A percentile compares a stretch with the other conserved stretches of the same genome.
Conservation (phyloP, 75 land plant species). For the Isoetes taiwanensis region DNA sequence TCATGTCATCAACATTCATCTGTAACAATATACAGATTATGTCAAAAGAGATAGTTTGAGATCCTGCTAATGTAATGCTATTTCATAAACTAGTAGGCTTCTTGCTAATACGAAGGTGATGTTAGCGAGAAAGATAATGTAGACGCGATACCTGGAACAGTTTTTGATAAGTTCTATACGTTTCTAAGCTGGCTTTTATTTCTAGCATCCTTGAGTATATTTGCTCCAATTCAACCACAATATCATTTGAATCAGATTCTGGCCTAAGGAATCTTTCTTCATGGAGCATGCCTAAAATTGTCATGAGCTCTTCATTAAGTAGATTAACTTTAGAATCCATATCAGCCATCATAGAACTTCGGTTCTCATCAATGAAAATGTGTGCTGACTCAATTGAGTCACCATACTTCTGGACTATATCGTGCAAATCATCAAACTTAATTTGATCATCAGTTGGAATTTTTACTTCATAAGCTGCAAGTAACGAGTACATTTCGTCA, state of each 20-base stretch:
- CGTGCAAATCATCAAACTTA: slow-evolving; percentile 31
- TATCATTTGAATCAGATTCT: slow-evolving; percentile 22
- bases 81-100: not conserved
- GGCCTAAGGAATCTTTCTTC: slow-evolving; percentile 12
- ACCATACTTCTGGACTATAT: slow-evolving; percentile 22
- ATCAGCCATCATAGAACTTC: slow-evolving; percentile 19
- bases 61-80: not conserved
- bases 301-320: slow-evolving; percentile 28
- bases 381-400: slow-evolving; percentile 30
- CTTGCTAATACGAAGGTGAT: not conserved
- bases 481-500: slow-evolving; percentile 29
- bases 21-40: not conserved
- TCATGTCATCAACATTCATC: slow-evolving; percentile 30
- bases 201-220: slow-evolving; percentile 21
- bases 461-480: slow-evolving; percentile 31
- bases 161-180: slow-evolving; percentile 19
- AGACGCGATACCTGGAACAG: slow-evolving; percentile 21
- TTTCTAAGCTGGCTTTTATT: slow-evolving; percentile 12
- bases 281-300: slow-evolving; percentile 20
- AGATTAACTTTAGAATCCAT: slow-evolving; percentile 6
- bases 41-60: not conserved
- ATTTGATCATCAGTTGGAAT: slow-evolving; percentile 31
- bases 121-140: not conserved
- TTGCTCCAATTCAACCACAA: slow-evolving; percentile 14
- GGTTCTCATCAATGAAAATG: slow-evolving; percentile 10